A percentile compares a stretch with the other conserved stretches of the same genome.
These are phyloP conservation scores for Zopfia rhizophila DNA, from an alignment of 2,329 filamentous ascomycete species.

Conservation along the genomic window DNA sequence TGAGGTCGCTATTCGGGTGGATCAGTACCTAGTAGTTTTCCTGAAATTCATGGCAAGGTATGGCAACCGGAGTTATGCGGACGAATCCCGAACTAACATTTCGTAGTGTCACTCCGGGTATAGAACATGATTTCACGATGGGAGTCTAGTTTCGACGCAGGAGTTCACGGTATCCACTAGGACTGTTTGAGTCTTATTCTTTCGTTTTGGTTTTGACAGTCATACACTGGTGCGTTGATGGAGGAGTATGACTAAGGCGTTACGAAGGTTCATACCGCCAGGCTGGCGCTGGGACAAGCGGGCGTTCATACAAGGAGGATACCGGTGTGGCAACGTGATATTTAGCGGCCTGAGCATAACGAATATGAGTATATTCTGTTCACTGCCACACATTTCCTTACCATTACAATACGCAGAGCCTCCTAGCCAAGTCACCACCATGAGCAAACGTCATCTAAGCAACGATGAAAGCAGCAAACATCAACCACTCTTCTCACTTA, in stretches of 20 bases:
- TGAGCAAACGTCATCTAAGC: too few species aligned
- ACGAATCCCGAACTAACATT: slow-evolving; percentile 68
- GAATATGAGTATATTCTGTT: slow-evolving; percentile 1
- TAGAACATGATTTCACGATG: slow-evolving; percentile 99
- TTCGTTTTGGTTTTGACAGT: slow-evolving; percentile 1
- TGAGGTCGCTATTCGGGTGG: slow-evolving; percentile 84
- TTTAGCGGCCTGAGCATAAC: not conserved
- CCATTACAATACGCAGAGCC: too few species aligned
- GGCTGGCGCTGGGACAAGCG: slow-evolving; percentile 13
- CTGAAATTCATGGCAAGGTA: slow-evolving; percentile 75
- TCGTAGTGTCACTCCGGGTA: slow-evolving; percentile 89
- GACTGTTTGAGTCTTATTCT: not conserved
- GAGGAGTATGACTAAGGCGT: slow-evolving; percentile 11
- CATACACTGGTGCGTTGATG: slow-evolving; percentile 2
- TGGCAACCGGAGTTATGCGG: not conserved
- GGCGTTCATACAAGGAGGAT: slow-evolving; percentile 15
- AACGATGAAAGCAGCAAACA: too few species aligned
- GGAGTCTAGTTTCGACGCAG: slow-evolving; percentile 70
- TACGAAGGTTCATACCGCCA: slow-evolving; percentile 11
- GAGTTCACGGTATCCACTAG: not conserved
- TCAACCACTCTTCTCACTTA: slow-evolving; percentile 1
- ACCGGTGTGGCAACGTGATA: slow-evolving; percentile 2
- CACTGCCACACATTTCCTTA: too few species aligned
- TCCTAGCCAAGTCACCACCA: too few species aligned
- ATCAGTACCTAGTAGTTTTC: slow-evolving; percentile 89